Percentiles rank a stretch among this genome's conserved stretches.
These are phyloP conservation scores for Straminergon stramineum DNA, from an alignment of 225 moss, liverwort and hornwort species.

Conservation along the genomic window DNA sequence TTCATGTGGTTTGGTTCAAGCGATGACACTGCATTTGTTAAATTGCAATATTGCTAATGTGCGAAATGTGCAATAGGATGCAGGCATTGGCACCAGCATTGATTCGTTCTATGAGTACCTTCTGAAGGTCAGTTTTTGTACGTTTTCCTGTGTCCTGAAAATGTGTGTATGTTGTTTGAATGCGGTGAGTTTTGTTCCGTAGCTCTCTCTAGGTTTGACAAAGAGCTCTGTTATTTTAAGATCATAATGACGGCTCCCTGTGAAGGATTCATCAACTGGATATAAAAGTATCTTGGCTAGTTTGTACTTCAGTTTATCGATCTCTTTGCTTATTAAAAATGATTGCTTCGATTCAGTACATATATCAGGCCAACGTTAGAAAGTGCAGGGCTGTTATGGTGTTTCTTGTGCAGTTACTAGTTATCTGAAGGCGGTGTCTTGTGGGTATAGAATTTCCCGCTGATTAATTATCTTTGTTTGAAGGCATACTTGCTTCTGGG, in stretches of 20 bases:
- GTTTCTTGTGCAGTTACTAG: background rate
- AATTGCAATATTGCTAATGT: conserved; percentile 9
- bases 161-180: background rate
- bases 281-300: background rate
- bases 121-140: conserved; percentile 52
- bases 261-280: background rate
- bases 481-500: conserved; percentile 89
- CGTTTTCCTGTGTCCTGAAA: background rate
- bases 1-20: background rate
- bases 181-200: background rate
- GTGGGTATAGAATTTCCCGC: background rate
- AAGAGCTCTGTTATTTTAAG: background rate
- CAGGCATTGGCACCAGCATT: conserved; percentile 98
- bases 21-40: background rate
- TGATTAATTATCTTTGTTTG: conserved; percentile 19
- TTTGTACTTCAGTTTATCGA: background rate
- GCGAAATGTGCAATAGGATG: conserved; percentile 59
- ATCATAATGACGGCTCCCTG: background rate
- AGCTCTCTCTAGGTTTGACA: background rate
- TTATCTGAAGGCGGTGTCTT: background rate
- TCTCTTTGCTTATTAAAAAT: background rate
- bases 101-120: conserved; percentile 99
- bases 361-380: background rate
- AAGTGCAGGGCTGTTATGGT: background rate
- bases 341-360: background rate